Conservation (phyloP, 768 basidiomycete species). For the Mycena epipterygia region DNA sequence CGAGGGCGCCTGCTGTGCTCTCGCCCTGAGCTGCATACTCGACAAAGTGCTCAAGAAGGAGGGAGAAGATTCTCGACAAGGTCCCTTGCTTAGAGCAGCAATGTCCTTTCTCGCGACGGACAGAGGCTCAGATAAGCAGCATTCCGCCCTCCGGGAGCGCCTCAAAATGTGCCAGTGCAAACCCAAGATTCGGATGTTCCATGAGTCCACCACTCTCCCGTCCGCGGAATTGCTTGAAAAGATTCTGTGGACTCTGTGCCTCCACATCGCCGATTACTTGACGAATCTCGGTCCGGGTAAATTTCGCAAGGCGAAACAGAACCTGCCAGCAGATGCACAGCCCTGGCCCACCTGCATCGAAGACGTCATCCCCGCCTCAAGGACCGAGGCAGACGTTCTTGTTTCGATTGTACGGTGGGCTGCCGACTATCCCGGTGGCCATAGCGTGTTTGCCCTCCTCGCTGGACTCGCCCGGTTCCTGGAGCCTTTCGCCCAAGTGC, state of each 20-base stretch:
- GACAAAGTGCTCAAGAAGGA: background rate
- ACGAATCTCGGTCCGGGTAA: background rate
- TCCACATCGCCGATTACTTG: slow-evolving; percentile 1
- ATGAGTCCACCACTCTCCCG: background rate
- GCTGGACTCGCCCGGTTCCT: background rate
- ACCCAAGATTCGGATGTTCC: background rate
- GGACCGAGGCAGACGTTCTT: background rate
- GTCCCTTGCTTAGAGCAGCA: background rate
- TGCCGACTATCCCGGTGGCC: background rate
- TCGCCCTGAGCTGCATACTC: background rate
- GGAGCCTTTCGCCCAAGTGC: background rate
- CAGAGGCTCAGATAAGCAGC: background rate
- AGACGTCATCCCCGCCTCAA: background rate
- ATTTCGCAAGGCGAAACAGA: background rate
- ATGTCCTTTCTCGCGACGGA: background rate
- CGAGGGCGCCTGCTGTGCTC: background rate
- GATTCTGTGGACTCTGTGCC: background rate
- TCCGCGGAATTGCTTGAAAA: background rate
- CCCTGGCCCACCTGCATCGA: slow-evolving; percentile 3
- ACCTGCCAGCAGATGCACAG: background rate
- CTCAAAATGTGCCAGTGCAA: background rate
- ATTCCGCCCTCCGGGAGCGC: background rate
- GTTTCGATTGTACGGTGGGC: background rate
- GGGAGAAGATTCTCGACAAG: background rate
- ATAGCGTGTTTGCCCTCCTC: background rate